Evolutionary conservation across 2,329 filamentous ascomycete genomes (phyloP).

Genomic region (Corynespora cassiicola): DNA sequence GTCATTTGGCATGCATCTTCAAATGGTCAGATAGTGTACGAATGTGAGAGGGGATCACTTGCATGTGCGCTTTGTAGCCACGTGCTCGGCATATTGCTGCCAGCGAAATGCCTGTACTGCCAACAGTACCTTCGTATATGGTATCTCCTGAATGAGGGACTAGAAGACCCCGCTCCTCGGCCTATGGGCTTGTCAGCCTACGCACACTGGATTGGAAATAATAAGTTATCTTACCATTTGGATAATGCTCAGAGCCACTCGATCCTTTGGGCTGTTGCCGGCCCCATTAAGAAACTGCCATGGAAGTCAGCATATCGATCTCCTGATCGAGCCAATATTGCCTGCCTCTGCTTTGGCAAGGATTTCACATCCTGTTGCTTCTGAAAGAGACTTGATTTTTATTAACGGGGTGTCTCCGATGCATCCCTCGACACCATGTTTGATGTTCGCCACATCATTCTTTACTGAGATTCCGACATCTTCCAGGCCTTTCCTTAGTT

Average conservation of each 20-base stretch:
- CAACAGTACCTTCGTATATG: constrained; percentile 96
- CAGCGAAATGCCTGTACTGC: constrained; percentile 93
- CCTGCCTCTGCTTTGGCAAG: constrained; percentile 84
- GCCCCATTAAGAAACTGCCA: constrained; percentile 87
- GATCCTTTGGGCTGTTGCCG: constrained; percentile 91
- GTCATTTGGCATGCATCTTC: constrained; percentile 89
- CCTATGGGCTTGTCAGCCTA: constrained; percentile 55
- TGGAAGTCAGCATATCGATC: constrained; percentile 9
- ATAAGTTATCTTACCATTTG: constrained; percentile 53
- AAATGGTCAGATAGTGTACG: constrained; percentile 11
- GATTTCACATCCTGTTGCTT: constrained; percentile 86
- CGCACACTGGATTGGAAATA: background rate
- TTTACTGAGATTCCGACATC: constrained; percentile 22
- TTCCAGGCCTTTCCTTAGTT: constrained; percentile 28
- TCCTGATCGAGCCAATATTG: background rate
- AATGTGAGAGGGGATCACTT: constrained; percentile 28
- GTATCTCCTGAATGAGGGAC: constrained; percentile 84
- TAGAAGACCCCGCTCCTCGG: constrained; percentile 79
- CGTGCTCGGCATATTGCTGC: constrained; percentile 86
- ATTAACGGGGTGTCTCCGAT: constrained; percentile 95
- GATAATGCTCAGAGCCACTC: constrained; percentile 92
- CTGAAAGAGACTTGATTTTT: constrained; percentile 82
- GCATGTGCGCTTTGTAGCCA: constrained; percentile 92
- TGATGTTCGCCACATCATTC: constrained; percentile 53
- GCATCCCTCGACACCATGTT: constrained; percentile 84